Evolutionary conservation across 2,329 filamentous ascomycete genomes (phyloP).

Genomic region (Metarhizium anisopliae): DNA sequence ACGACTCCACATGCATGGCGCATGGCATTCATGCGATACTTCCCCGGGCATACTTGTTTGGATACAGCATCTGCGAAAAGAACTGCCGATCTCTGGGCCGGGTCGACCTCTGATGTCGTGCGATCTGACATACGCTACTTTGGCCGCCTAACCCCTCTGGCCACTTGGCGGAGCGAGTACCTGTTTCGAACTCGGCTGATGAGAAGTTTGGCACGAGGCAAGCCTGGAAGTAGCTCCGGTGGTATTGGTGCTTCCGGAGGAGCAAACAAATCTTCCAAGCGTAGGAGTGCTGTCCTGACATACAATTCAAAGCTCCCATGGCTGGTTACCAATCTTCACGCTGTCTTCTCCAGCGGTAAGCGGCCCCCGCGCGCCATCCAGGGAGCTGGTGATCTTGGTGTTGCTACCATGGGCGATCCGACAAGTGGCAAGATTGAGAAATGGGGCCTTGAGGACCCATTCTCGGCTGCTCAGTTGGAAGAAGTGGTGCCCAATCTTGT

Average conservation of each 20-base stretch:
- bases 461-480: slow-evolving; percentile 66
- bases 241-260: slow-evolving; percentile 43
- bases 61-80: slow-evolving; percentile 23
- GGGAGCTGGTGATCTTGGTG: slow-evolving; percentile 68
- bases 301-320: slow-evolving; percentile 80
- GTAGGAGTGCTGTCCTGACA: slow-evolving; percentile 65
- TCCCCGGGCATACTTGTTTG: slow-evolving; percentile 57
- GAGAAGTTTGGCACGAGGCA: slow-evolving; percentile 72
- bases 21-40: slow-evolving; percentile 84
- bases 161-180: slow-evolving; percentile 97
- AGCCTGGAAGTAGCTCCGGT: slow-evolving; percentile 52
- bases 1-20: slow-evolving; percentile 92
- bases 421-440: slow-evolving; percentile 64
- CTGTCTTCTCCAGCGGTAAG: slow-evolving; percentile 63
- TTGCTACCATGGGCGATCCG: slow-evolving; percentile 76
- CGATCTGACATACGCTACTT: slow-evolving; percentile 72
- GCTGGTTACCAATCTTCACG: slow-evolving; percentile 71
- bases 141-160: slow-evolving; percentile 67
- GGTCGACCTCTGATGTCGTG: slow-evolving; percentile 43
- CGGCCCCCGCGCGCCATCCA: slow-evolving; percentile 74
- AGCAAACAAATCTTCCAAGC: slow-evolving; percentile 47
- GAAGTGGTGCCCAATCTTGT: slow-evolving; percentile 66
- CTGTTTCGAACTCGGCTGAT: slow-evolving; percentile 78
- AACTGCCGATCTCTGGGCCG: slow-evolving; percentile 29
- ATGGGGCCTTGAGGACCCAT: slow-evolving; percentile 73